These are phyloP conservation scores for Entophlyctis luteolus DNA, from an alignment of 192 early-diverging fungal species.

Conservation along the genomic window DNA sequence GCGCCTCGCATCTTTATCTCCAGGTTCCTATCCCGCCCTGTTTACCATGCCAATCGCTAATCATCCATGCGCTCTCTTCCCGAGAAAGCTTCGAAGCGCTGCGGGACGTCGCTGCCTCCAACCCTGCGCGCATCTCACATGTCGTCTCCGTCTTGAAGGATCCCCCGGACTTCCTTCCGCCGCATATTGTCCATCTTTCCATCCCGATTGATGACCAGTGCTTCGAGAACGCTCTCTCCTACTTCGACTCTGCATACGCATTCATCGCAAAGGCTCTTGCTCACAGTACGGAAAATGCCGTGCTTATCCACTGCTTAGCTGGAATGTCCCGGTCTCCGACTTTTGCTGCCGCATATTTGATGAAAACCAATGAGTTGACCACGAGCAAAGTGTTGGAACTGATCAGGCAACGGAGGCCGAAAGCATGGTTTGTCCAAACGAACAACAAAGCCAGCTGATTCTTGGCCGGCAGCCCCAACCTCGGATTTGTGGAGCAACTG, in stretches of 20 bases:
- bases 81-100: no score
- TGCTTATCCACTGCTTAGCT: slow-evolving; percentile 19
- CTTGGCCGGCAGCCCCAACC: background rate
- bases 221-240: background rate
- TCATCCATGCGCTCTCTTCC: no score
- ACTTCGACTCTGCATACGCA: background rate
- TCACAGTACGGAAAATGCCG: background rate
- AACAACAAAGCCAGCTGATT: no score
- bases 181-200: background rate
- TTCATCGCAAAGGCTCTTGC: background rate
- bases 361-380: background rate
- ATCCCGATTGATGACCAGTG: slow-evolving; percentile 11
- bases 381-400: background rate
- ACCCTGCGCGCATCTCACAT: no score
- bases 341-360: slow-evolving; percentile 23
- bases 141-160: no score
- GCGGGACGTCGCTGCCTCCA: no score
- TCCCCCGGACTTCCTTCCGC: background rate
- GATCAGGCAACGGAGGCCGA: no score
- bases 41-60: no score
- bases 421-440: no score
- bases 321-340: slow-evolving; percentile 9
- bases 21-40: no score
- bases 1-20: no score
- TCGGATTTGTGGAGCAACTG: slow-evolving; percentile 16